These are phyloP conservation scores for Sporothrix protearum DNA, from an alignment of 2,329 filamentous ascomycete genomes.

Conservation along the genomic window DNA sequence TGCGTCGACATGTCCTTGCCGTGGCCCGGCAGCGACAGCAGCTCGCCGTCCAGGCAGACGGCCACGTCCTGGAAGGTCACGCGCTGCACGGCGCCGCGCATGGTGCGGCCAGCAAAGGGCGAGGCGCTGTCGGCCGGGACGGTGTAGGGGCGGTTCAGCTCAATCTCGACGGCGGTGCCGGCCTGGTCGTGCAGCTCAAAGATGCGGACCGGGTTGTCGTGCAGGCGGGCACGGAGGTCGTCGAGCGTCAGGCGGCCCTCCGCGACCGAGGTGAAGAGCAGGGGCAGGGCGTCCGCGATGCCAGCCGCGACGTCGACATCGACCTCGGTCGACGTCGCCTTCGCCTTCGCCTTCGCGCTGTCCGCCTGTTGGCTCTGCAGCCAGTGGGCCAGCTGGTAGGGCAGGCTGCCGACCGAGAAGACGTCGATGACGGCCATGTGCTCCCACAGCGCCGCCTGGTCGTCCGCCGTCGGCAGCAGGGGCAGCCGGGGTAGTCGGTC, in stretches of 20 bases:
- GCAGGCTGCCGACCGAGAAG: constrained; percentile 74
- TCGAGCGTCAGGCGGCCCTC: constrained; percentile 71
- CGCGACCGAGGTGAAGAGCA: constrained; percentile 71
- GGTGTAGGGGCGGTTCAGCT: constrained; percentile 68
- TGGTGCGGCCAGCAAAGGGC: constrained; percentile 64
- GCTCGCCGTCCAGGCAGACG: constrained; percentile 68
- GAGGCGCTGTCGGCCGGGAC: constrained; percentile 54
- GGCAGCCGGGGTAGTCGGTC: constrained; percentile 65
- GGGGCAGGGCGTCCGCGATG: constrained; percentile 68
- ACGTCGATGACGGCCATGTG: constrained; percentile 70
- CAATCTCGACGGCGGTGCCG: constrained; percentile 69
- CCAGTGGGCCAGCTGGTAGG: constrained; percentile 66
- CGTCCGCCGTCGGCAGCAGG: constrained; percentile 62
- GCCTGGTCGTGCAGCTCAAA: constrained; percentile 78
- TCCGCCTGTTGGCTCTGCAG: constrained; percentile 36
- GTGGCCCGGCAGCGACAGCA: constrained; percentile 53
- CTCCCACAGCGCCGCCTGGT: constrained; percentile 72
- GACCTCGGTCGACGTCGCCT: no score
- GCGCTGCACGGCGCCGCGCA: constrained; percentile 68
- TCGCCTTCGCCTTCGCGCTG: neutral
- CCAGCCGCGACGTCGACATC: constrained; percentile 54
- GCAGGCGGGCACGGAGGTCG: constrained; percentile 66
- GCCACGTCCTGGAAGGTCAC: constrained; percentile 73
- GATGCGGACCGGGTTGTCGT: constrained; percentile 75
- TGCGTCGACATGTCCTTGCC: constrained; percentile 76